These are phyloP conservation scores for Teunomyces atbi DNA, from an alignment of 805 yeast species.

Conservation along the genomic window DNA sequence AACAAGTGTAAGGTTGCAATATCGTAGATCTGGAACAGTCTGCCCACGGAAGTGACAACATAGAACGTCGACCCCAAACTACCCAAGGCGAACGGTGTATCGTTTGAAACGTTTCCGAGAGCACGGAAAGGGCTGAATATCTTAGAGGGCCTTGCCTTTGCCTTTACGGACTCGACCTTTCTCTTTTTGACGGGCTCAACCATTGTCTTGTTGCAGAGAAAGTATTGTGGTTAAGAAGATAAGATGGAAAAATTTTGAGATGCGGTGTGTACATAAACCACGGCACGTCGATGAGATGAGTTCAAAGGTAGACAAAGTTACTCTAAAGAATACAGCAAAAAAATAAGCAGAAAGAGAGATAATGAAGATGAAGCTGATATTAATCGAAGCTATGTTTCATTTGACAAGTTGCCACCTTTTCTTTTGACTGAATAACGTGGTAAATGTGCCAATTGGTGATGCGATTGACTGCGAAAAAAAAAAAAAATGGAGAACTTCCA, in stretches of 20 bases:
- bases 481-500: neutral
- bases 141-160: constrained; percentile 23
- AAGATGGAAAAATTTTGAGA: neutral
- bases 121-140: constrained; percentile 85
- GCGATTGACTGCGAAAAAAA: neutral
- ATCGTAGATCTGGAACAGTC: constrained; percentile 89
- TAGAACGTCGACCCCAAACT: constrained; percentile 85
- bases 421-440: neutral
- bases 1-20: constrained; percentile 80
- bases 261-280: neutral
- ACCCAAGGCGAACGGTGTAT: constrained; percentile 82
- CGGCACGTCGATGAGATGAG: constrained; percentile 1
- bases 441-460: neutral
- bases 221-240: neutral
- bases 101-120: constrained; percentile 86
- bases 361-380: neutral
- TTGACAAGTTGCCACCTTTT: neutral
- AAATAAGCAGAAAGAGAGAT: neutral
- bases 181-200: constrained; percentile 31
- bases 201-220: constrained; percentile 11
- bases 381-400: neutral
- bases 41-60: constrained; percentile 86
- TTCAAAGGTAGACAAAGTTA: neutral
- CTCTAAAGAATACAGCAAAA: neutral
- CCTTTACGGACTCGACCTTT: constrained; percentile 6